phyloP scores from a whole-genome alignment of 1,284 basidiomycete genomes.

The Fomitopsis palustris region DNA sequence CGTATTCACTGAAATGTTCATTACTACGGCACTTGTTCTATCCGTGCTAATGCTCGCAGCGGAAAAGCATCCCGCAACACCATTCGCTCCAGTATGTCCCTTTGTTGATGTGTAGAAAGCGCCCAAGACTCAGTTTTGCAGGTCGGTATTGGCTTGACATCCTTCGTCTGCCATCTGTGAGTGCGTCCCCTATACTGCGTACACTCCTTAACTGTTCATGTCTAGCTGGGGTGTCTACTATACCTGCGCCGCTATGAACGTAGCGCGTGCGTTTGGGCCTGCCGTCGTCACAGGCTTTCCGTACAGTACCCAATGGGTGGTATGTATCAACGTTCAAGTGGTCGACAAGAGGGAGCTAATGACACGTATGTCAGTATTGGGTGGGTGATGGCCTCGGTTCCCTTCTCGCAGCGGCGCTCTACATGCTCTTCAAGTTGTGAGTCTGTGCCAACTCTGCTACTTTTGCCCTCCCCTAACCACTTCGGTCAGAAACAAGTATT shows the following conservation, averaged over 20 bases:
- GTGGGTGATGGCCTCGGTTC: neutral
- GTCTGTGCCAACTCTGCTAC: neutral
- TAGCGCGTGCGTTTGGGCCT: constrained; percentile 74
- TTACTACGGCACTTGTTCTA: constrained; percentile 56
- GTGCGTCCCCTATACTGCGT: constrained; percentile 18
- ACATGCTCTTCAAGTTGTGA: neutral
- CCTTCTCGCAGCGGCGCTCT: neutral
- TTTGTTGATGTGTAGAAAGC: neutral
- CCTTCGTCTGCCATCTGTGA: constrained; percentile 67
- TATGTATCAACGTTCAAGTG: constrained; percentile 27
- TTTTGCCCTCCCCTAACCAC: neutral
- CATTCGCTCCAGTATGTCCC: constrained; percentile 59
- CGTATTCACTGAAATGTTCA: constrained; percentile 74
- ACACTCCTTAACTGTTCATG: neutral
- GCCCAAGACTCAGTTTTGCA: constrained; percentile 16
- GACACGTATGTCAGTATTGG: neutral
- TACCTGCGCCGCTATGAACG: constrained; percentile 64
- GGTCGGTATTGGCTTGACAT: constrained; percentile 69
- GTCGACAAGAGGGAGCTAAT: neutral
- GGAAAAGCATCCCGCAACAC: constrained; percentile 67
- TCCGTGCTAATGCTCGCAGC: constrained; percentile 70
- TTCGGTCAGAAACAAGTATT: neutral
- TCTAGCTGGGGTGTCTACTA: constrained; percentile 43
- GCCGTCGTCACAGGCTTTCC: constrained; percentile 63
- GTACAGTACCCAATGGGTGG: constrained; percentile 56